Base-by-base conservation (phyloP, 345 rosid species). In the Citrus maxima region DNA sequence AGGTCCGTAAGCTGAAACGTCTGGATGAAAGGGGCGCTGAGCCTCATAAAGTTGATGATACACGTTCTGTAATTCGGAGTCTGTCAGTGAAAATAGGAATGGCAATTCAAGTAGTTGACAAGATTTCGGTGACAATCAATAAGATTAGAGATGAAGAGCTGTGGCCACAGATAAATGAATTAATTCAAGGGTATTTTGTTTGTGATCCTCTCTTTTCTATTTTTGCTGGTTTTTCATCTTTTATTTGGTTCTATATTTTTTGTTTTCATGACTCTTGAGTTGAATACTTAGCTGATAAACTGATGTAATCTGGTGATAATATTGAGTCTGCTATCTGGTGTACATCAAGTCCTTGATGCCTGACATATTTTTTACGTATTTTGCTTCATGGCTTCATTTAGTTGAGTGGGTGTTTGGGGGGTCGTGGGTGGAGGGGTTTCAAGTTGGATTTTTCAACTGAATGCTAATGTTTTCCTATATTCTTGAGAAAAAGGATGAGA, bases 81-180 rank as follows among this genome's bases (percentile, higher is more conserved):
- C 85, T 97, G 77, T 94, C 98, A 1, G 89, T 95, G 34, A 97
- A 94, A 80, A 94, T 94, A 77, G 85, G 89, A 79, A 92, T 97
- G 74, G 92, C 98, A 65, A 92, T 97, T 88, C 93, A 97, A 61
- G 89, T 91, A 62, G 98, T 97, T 6, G 98, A 97, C 80, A 97
- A 87, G 87, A 88, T 91, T 75, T 93, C 99, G 2, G 85, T 89
- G 51, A 92, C 91, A 1, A 88, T 97, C 75, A 97, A 87, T 82
- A 97, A 90, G 91, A 94, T 94, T 65, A 90, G 98, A 80, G 98
- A 97, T 25, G 99, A 94, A 84, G 99, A 97, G 78, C 83, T 97
- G 6, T 97, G 98, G 98, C 99, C 98, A 4, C 98, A 92, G 61
- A 83, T 94, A 3, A 87, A 87, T 78, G 97, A 92, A 80, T 87